Evolutionary conservation across 192 early-diverging fungal species (phyloP).

Genomic region (Allomyces arbusculus): DNA sequence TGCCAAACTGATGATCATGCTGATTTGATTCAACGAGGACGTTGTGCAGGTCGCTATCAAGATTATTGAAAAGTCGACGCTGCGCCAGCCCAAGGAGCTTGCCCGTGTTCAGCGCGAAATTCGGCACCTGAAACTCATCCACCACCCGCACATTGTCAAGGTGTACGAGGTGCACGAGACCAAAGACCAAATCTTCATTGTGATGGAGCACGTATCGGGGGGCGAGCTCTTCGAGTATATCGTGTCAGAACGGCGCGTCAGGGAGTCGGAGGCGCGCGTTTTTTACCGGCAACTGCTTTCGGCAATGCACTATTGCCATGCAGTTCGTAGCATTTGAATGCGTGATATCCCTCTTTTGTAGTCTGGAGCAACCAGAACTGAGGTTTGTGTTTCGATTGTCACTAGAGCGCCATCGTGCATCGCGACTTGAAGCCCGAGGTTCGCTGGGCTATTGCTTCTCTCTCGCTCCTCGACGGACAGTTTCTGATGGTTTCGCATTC

Average conservation of each 20-base stretch:
- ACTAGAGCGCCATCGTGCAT: conserved; percentile 40
- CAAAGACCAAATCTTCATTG: conserved; percentile 89
- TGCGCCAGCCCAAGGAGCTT: conserved; percentile 88
- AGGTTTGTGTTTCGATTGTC: too few relatives aligned
- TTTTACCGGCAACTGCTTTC: conserved; percentile 69
- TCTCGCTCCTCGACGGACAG: too few relatives aligned
- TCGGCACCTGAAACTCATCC: conserved; percentile 81
- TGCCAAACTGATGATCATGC: conserved; percentile 1
- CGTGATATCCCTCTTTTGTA: background rate
- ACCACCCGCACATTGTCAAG: conserved; percentile 97
- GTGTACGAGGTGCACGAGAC: conserved; percentile 97
- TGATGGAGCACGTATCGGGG: conserved; percentile 58
- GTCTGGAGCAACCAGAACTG: too few relatives aligned
- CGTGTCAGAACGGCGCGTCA: conserved; percentile 53
- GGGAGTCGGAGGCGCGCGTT: conserved; percentile 59
- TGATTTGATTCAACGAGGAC: background rate
- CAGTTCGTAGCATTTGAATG: background rate
- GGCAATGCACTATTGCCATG: conserved; percentile 48
- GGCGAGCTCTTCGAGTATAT: conserved; percentile 75
- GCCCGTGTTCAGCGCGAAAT: conserved; percentile 91
- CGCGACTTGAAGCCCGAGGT: conserved; percentile 62
- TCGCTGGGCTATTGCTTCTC: too few relatives aligned
- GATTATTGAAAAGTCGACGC: conserved; percentile 79
- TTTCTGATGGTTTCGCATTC: too few relatives aligned
- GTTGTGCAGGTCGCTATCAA: conserved; percentile 68